Base-by-base conservation (phyloP, 2,329 filamentous ascomycete genomes). In the Drechslera avenae region DNA sequence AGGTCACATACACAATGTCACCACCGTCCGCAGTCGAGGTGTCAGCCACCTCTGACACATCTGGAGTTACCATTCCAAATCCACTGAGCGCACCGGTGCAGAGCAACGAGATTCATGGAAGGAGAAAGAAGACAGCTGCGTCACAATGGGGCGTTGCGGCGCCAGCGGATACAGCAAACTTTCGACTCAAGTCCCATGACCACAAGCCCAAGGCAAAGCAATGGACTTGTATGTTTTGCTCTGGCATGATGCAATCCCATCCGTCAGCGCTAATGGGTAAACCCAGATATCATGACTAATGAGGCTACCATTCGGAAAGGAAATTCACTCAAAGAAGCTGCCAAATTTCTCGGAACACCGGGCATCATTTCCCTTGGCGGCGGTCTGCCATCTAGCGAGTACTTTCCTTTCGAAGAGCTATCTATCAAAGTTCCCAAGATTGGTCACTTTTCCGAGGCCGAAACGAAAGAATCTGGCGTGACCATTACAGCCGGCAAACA, bases 351-450 rank as follows among this genome's bases (percentile, higher is more conserved):
- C 45, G 88, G 88, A 68, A 90, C 82, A 32, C 90, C 91, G 0
- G 91, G 89, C 13, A 76, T 97, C 52, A 94, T 99, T 68, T 96
- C 91, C 1, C 86, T 99, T 1, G 94, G 94, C 47, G 94, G 94
- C 43, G 94, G 94, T 3, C 79, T 99, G 16, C 94, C 94, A 3
- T 92, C 90, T 12, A 84, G 89, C 53, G 87, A 93, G 71, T 90
- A 95, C 75, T 99, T 99, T 68, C 94, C 94, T n/a, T 86, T 97
- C 65, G 86, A 93, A 59, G 82, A 88, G 58, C 75, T 97, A 41
- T 82, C 81, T 57, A 76, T 96, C 75, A 89, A 87, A 62, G 84
- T 95, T 1, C 90, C 91, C 13, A 75, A 77, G 1, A 76, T 85
- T 13, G 86, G 87, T 5, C 75, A 84, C 54, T 96, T 94, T 71